Base-by-base conservation (phyloP, 768 basidiomycete species). In the Polyporus arcularius region DNA sequence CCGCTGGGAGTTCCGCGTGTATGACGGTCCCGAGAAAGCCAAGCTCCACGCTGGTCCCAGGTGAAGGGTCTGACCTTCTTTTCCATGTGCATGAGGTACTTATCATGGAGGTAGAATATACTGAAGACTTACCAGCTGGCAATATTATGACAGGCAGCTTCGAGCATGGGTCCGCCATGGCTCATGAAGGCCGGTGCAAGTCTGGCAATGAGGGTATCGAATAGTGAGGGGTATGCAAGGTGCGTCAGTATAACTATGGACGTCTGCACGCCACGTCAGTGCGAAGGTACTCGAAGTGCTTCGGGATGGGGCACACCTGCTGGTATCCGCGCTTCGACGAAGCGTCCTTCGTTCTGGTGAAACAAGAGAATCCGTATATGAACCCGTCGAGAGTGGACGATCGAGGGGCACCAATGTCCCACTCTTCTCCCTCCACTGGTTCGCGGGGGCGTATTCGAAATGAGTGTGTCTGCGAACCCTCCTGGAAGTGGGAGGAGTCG, bases 101-200 rank as follows among this genome's bases (percentile, higher is more conserved):
- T 16, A 2, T 26, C 21, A 26, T 2, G 21, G 21, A 26, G 21
- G 21, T 26, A 26, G 21, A 2, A 26, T 26, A 26, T 1, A 26
- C 21, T 2, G 2, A 26, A 26, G 31, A 75, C 85, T 73, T 76
- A 95, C 94, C 94, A 97, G 61, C 80, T 85, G 5, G 91, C 84
- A 28, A 94, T 88, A 61, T 91, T 90, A 67, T 95, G 85, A 70
- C 92, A 94, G 3, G 92, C 92, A 0, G 87, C 84, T 73, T 96
- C 93, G 3, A 95, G 77, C 80, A 93, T 94, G 0, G 90, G 81
- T 4, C 83, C 80, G 4, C 91, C 93, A 62, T 94, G 90, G 26
- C 75, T 71, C 60, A 86, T 82, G 68, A 86, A 91, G 30, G 90
- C 73, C 0, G 93, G 91, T 0, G 92, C 94, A 43, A 97, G 81